These are phyloP conservation scores for Ganoderma multipileum DNA, from an alignment of 1,284 basidiomycete genomes.

Conservation along the genomic window DNA sequence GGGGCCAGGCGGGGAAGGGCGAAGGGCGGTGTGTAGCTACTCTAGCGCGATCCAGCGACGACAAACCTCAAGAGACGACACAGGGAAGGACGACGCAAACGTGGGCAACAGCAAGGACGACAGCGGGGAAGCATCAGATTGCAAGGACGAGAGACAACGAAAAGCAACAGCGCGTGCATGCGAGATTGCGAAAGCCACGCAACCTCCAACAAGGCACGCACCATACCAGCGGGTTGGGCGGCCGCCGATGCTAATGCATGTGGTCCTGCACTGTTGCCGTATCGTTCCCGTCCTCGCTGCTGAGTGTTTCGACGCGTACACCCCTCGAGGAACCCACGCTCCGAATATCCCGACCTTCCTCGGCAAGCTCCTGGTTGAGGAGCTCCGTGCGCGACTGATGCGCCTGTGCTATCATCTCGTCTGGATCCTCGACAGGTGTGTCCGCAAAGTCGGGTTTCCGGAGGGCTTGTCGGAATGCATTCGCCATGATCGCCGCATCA, in stretches of 20 bases:
- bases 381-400: conserved; percentile 45
- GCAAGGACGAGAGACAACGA: conserved; percentile 6
- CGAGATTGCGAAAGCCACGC: neutral
- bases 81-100: conserved; percentile 18
- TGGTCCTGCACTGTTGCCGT: conserved; percentile 58
- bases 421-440: conserved; percentile 70
- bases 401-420: conserved; percentile 35
- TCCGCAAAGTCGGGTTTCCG: conserved; percentile 83
- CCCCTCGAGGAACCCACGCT: conserved; percentile 81
- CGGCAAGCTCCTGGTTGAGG: conserved; percentile 74
- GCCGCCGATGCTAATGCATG: conserved; percentile 37
- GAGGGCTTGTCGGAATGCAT: conserved; percentile 83
- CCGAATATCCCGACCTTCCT: conserved; percentile 82
- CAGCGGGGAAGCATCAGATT: conserved; percentile 3
- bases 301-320: conserved; percentile 73
- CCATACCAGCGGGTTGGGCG: conserved; percentile 4
- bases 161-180: neutral
- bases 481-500: conserved; percentile 88
- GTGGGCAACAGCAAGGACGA: conserved; percentile 21
- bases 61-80: conserved; percentile 17
- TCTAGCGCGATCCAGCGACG: conserved; percentile 14
- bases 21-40: conserved; percentile 18
- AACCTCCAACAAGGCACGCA: conserved; percentile 9
- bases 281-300: conserved; percentile 62
- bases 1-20: conserved; percentile 13